phyloP scores from a whole-genome alignment of 371 early-diverging fungal genomes.

The Mycotypha africana region DNA sequence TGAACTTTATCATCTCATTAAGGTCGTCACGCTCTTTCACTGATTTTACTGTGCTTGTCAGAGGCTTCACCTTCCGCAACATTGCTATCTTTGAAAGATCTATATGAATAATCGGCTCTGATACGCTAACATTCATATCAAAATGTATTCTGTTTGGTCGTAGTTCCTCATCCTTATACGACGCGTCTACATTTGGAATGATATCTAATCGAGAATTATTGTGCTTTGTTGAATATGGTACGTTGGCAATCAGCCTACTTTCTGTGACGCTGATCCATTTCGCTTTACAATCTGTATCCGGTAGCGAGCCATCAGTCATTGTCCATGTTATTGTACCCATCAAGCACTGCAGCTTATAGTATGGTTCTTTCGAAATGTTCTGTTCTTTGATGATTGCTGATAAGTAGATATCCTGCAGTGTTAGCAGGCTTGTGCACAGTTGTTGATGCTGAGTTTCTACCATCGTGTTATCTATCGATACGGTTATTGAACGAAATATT shows the following conservation, averaged over 20 bases:
- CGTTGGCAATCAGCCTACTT: slow-evolving; percentile 6
- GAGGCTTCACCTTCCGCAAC: slow-evolving; percentile 2
- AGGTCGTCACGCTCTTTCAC: background rate
- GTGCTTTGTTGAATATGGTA: background rate
- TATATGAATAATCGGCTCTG: slow-evolving; percentile 7
- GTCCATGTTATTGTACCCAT: slow-evolving; percentile 8
- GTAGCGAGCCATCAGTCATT: slow-evolving; percentile 13
- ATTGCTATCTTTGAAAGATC: slow-evolving; percentile 1
- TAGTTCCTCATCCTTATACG: slow-evolving; percentile 3
- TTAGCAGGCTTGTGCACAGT: slow-evolving; percentile 7
- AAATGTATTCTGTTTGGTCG: slow-evolving; percentile 12
- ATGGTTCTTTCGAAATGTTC: slow-evolving; percentile 10
- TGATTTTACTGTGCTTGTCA: background rate
- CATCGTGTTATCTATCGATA: slow-evolving; percentile 15
- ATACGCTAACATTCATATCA: background rate
- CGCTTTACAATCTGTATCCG: slow-evolving; percentile 1
- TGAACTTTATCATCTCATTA: background rate
- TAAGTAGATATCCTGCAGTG: slow-evolving; percentile 8
- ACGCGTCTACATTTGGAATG: background rate
- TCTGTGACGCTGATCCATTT: slow-evolving; percentile 15
- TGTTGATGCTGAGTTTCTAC: slow-evolving; percentile 11
- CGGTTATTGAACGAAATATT: slow-evolving; percentile 13
- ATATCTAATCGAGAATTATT: background rate
- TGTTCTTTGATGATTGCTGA: slow-evolving; percentile 3
- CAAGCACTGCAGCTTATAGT: slow-evolving; percentile 14